Base-by-base conservation (phyloP, 306 rosid genomes). In the Vigna radiata region DNA sequence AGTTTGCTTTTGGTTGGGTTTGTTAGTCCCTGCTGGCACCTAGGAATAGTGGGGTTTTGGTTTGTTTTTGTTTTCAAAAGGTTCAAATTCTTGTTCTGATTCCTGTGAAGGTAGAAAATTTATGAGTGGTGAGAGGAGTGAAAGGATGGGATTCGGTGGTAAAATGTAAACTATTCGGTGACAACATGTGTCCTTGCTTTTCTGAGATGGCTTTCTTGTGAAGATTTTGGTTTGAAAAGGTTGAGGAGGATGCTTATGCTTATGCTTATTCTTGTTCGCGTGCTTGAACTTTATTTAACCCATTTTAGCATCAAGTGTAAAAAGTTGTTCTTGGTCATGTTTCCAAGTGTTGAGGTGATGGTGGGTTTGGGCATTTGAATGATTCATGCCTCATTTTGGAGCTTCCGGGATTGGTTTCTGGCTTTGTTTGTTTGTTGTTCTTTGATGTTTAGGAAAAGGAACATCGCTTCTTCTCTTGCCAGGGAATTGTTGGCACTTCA, bases 121-220 rank as follows among this genome's bases (percentile, higher is more conserved):
- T 76, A 49, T 19, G 43, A 47, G 48, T 61, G 76, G 66, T 21
- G 75, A 31, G 76, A 71, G 62, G 46, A 70, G 56, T 44, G 10
- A 79, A 73, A 23, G 17, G 41, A 78, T 68, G 88, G 70, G 89
- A 80, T 54, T 86, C 80, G 72, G 76, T 87, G 76, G 77, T 75
- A 77, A 75, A 75, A 69, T 86, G 86, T 90, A 79, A 79, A 79
- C 21, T 83, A 87, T 91, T 91, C 94, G 55, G 50, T 46, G 54
- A 49, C 5, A 55, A 44, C 70, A 44, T 60, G 33, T 53, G 6
- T 29, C 11, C 36, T 70, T 78, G 65, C 66, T 52, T 70, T 81
- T 70, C 49, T 54, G 67, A 75, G 76, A 78, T 19, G 80, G 90
- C 89, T 86, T 94, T 53, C 82, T 79, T 4, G 76, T 79, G 82